phyloP scores from a whole-genome alignment of 768 basidiomycete genomes.

The Xerocomus brunneocitrinus region DNA sequence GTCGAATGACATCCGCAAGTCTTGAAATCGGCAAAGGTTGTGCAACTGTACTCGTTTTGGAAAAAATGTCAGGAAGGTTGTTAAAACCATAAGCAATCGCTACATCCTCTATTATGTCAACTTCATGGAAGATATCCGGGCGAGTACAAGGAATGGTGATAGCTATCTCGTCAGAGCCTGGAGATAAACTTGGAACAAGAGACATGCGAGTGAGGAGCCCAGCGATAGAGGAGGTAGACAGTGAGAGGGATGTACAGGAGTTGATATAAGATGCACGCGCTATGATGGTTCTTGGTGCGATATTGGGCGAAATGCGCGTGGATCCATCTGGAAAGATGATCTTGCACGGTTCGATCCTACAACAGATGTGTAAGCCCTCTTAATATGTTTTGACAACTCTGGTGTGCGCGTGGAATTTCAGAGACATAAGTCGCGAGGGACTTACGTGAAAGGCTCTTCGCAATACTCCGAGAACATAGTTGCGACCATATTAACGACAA shows the following conservation, averaged over 20 bases:
- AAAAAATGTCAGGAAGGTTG: slow-evolving; percentile 89
- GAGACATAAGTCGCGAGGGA: neutral
- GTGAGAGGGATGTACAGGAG: slow-evolving; percentile 84
- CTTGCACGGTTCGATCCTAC: slow-evolving; percentile 90
- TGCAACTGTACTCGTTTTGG: slow-evolving; percentile 89
- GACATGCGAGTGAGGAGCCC: slow-evolving; percentile 83
- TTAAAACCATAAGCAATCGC: slow-evolving; percentile 99
- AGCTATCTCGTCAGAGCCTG: slow-evolving; percentile 57
- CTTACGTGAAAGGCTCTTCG: slow-evolving; percentile 86
- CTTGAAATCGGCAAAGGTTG: slow-evolving; percentile 88
- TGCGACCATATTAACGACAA: slow-evolving; percentile 90
- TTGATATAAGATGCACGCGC: slow-evolving; percentile 92
- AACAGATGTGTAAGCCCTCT: neutral
- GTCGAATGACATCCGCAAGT: slow-evolving; percentile 80
- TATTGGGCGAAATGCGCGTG: slow-evolving; percentile 71
- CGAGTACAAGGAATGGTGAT: slow-evolving; percentile 91
- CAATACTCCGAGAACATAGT: slow-evolving; percentile 99
- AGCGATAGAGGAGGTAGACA: slow-evolving; percentile 62
- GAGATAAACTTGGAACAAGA: slow-evolving; percentile 48
- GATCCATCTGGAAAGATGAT: slow-evolving; percentile 77
- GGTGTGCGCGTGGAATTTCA: neutral
- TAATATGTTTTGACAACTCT: neutral
- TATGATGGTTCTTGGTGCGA: slow-evolving; percentile 64
- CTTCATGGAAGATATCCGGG: slow-evolving; percentile 96
- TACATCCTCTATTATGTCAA: slow-evolving; percentile 97